Evolutionary conservation across 2,329 filamentous ascomycete genomes (phyloP).

Genomic region (Botrytis tulipae): DNA sequence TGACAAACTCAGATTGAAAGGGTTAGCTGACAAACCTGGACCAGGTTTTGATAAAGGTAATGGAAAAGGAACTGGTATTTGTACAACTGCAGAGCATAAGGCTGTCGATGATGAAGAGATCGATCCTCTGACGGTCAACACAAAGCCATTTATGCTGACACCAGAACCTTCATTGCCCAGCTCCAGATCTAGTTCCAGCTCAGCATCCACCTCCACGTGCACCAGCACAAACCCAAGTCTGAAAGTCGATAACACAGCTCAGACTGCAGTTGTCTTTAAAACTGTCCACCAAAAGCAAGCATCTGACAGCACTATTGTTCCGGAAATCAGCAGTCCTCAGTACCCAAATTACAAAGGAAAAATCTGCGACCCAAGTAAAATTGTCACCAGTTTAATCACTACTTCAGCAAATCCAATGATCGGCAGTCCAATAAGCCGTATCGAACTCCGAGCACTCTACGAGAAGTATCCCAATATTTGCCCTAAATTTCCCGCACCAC

Average conservation of each 20-base stretch:
- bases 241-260: background rate
- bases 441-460: constrained; percentile 7
- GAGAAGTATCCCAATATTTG: constrained; percentile 7
- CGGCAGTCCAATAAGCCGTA: background rate
- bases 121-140: background rate
- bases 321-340: background rate
- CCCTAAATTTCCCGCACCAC: background rate
- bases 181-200: background rate
- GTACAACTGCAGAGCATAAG: no score
- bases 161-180: background rate
- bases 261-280: background rate
- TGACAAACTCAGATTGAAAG: background rate
- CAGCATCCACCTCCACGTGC: background rate
- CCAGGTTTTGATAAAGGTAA: background rate
- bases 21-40: background rate
- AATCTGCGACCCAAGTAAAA: background rate
- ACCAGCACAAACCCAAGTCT: background rate
- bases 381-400: no score
- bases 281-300: background rate
- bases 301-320: background rate
- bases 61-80: background rate
- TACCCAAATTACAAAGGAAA: background rate
- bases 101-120: background rate
- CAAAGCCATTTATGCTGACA: background rate
- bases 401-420: background rate